Percentiles rank a stretch among this genome's conserved stretches.
These are phyloP conservation scores for Lentinula boryana DNA, from an alignment of 768 basidiomycete species.

Conservation along the genomic window DNA sequence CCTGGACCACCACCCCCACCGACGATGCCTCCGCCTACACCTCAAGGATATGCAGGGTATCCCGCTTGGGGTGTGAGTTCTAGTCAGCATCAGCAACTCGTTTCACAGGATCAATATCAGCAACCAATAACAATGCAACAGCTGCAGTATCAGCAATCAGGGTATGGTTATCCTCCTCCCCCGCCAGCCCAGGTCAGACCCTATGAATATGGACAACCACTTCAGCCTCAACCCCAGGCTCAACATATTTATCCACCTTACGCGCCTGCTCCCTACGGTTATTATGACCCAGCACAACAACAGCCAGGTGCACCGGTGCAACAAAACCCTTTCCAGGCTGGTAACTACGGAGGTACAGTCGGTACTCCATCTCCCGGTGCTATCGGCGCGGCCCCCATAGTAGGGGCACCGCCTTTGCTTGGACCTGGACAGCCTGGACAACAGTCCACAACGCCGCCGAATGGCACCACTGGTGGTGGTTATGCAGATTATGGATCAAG, in stretches of 20 bases:
- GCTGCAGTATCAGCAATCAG: background rate
- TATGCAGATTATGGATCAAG: background rate
- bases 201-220: conserved; percentile 10
- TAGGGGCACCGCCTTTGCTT: background rate
- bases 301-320: conserved; percentile 9
- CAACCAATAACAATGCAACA: background rate
- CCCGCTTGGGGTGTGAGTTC: background rate
- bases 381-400: background rate
- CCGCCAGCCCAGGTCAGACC: conserved; percentile 9
- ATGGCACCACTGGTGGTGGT: background rate
- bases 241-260: background rate
- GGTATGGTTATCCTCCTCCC: conserved; percentile 11
- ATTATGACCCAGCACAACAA: conserved; percentile 7
- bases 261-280: background rate
- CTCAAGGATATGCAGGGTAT: background rate
- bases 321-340: background rate
- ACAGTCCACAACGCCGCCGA: background rate
- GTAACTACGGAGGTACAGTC: background rate
- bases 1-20: background rate
- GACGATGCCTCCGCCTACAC: background rate
- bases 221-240: conserved; percentile 6
- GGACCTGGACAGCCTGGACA: conserved; percentile 1
- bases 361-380: background rate
- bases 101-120: background rate
- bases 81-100: background rate